Conservation (phyloP, 495 filamentous ascomycete species). For the Aspergillus nanangensis region DNA sequence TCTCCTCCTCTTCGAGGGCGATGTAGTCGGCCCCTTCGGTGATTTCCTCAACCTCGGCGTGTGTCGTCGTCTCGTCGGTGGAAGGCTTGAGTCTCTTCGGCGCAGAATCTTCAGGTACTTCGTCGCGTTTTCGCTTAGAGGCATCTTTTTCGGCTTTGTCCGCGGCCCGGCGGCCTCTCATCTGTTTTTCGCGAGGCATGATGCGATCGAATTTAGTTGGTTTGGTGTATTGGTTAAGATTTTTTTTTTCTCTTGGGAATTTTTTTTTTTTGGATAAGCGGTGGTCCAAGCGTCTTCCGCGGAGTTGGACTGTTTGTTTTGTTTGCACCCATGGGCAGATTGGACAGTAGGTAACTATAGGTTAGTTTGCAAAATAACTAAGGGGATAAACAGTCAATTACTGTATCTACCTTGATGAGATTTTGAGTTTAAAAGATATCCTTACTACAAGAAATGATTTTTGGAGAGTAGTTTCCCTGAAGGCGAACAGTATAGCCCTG, state of each 20-base stretch:
- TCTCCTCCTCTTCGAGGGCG: conserved; percentile 25
- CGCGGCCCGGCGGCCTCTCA: conserved; percentile 62
- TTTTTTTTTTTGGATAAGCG: conserved; percentile 42
- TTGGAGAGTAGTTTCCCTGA: too few relatives aligned
- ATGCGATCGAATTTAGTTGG: conserved; percentile 8
- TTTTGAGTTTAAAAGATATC: too few relatives aligned
- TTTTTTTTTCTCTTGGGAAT: conserved; percentile 20
- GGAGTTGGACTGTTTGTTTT: conserved; percentile 29
- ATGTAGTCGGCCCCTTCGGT: conserved; percentile 34
- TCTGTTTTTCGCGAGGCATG: conserved; percentile 58
- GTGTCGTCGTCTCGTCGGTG: conserved; percentile 14
- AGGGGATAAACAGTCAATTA: too few relatives aligned
- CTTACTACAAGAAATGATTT: too few relatives aligned
- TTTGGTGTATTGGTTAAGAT: not conserved
- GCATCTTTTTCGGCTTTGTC: conserved; percentile 44
- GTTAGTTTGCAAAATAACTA: too few relatives aligned
- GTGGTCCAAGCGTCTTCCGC: conserved; percentile 39
- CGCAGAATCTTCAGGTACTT: conserved; percentile 31
- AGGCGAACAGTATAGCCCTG: too few relatives aligned
- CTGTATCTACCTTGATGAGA: too few relatives aligned
- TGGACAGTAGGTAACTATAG: too few relatives aligned
- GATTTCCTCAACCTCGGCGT: conserved; percentile 12
- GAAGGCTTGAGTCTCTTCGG: conserved; percentile 38
- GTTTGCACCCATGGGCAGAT: conserved; percentile 19
- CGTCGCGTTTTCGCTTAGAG: conserved; percentile 38